Conservation (phyloP, 768 basidiomycete species). For the Termitomyces sp. region DNA sequence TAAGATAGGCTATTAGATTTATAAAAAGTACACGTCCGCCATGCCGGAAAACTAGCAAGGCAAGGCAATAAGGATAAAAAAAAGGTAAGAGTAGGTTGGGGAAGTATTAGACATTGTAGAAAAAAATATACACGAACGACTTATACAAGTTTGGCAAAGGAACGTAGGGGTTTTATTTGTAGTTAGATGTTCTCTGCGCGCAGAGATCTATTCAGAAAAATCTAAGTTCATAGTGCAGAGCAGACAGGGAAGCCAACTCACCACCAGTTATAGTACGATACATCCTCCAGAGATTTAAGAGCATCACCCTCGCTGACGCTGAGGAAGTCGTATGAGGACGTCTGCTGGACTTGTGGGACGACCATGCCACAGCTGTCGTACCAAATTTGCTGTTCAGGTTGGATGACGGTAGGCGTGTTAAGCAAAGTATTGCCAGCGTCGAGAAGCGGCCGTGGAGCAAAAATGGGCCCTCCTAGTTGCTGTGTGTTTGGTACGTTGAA, state of each 20-base stretch:
- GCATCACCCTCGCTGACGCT: constrained; percentile 5
- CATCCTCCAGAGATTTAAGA: neutral
- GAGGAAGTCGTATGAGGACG: constrained; percentile 7
- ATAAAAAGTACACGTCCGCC: constrained; percentile 1
- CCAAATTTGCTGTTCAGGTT: constrained; percentile 1
- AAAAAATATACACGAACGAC: neutral
- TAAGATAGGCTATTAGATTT: neutral
- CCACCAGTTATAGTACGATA: constrained; percentile 9
- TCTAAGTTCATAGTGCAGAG: neutral
- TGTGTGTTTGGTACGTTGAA: neutral
- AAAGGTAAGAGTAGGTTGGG: neutral
- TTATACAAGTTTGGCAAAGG: neutral
- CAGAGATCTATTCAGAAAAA: neutral
- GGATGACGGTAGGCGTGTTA: neutral
- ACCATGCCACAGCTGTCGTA: constrained; percentile 6
- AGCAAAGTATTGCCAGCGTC: constrained; percentile 13
- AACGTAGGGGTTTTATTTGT: neutral
- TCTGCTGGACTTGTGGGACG: neutral
- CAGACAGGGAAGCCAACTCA: neutral
- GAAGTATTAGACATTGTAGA: neutral
- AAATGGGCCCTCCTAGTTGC: constrained; percentile 1
- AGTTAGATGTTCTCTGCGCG: neutral
- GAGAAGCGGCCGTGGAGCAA: constrained; percentile 10
- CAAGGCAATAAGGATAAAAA: constrained; percentile 3
- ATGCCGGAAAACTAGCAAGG: neutral